Evolutionary conservation across 805 yeast species (phyloP), one percentile per base, ranked within the genome.

Genomic region (Kregervanrija pseudodelftensis): DNA sequence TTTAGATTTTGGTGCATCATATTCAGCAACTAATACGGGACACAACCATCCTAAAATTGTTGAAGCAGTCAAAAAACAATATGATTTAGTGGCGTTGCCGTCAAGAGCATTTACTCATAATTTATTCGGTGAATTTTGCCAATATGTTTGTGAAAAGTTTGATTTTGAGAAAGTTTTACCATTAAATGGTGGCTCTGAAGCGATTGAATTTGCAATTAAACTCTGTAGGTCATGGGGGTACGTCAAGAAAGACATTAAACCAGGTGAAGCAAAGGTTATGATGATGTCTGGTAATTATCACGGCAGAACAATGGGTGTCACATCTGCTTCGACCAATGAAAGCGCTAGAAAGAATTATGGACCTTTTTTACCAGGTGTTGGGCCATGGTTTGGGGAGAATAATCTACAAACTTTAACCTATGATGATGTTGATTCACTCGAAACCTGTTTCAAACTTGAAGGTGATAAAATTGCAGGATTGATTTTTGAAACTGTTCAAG

Each of bases 261-360:
- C 48, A 11, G 45, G 53, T 31, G 45, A 60, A 28, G 59, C 61
- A 31, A 56, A 55, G 43, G 61, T 67, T 37, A 43, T 67, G 47
- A 65, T 68, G 46, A 59, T 63, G 16, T 54, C 55, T 4, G 56
- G 55, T 38, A 68, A 68, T 30, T 68, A 65, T 46, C 71, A 67
- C 43, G 72, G 72, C 11, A 64, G 68, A 45, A 62, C 68, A 1
- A 51, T 65, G 35, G 70, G 69, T 30, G 70, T 66, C 13, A 65
- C 66, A 56, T 64, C 69, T 12, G 68, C 64, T 5, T 65, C 60
- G 2, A 54, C 56, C 8, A 58, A 68, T 48, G 63, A 58, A 33
- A 55, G 59, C 2, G 59, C 64, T 1, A 59, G 58, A 34, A 60
- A 60, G 8, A 64, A 65, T 59, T 69, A 67, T 44, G 59, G 62